Conservation (phyloP, 306 rosid genomes). For the Luffa acutangula region DNA sequence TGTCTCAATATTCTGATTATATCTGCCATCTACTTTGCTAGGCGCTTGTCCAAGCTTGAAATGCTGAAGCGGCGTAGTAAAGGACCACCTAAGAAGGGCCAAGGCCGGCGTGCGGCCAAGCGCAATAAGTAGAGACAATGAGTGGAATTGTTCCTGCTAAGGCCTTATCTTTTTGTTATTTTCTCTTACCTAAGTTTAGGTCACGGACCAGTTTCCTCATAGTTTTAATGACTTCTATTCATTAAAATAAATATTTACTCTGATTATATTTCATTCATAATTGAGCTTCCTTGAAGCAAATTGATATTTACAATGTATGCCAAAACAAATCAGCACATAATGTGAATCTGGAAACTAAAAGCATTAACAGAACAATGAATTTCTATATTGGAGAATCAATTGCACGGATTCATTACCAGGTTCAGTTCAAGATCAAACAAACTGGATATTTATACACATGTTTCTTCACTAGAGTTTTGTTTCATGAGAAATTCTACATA, state of each 20-base stretch:
- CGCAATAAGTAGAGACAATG: conserved; percentile 40
- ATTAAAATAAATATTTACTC: background rate
- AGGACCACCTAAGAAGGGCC: conserved; percentile 92
- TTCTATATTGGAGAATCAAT: background rate
- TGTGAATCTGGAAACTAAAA: background rate
- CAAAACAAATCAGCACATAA: too few species aligned
- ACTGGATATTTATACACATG: background rate
- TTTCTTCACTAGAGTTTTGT: background rate
- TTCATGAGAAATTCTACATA: background rate
- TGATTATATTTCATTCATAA: background rate
- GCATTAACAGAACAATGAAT: background rate
- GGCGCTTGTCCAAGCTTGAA: conserved; percentile 78
- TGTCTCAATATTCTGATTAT: background rate
- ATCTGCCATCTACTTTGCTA: conserved; percentile 15
- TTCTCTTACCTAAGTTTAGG: background rate
- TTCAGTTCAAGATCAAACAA: conserved; percentile 2
- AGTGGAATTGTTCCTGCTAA: background rate
- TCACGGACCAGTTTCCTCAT: background rate
- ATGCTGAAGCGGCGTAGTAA: conserved; percentile 94
- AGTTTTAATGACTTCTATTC: background rate
- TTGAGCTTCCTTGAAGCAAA: background rate
- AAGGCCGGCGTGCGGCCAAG: conserved; percentile 78
- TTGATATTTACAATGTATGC: background rate
- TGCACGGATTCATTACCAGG: background rate
- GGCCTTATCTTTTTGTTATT: background rate